Percentiles rank a stretch among this genome's conserved stretches.
These are phyloP conservation scores for Hordeum pubiflorum DNA, from an alignment of 202 grass and related monocot genomes.

Conservation along the genomic window DNA sequence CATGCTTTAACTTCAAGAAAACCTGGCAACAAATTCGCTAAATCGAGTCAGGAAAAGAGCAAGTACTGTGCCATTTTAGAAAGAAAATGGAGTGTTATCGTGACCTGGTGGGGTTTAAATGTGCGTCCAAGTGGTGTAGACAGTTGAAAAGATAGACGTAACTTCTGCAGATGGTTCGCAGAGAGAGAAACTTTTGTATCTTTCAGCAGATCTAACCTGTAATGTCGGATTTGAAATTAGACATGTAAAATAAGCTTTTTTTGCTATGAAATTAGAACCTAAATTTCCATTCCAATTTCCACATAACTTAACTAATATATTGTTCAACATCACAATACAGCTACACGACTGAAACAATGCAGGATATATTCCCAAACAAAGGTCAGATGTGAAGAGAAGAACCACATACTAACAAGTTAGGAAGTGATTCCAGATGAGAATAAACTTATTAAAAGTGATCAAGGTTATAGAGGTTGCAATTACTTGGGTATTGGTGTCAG, in stretches of 20 bases:
- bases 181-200: constrained; percentile 51
- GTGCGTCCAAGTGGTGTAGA: constrained; percentile 62
- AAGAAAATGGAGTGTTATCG: constrained; percentile 3
- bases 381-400: not conserved
- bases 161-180: constrained; percentile 89
- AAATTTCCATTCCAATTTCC: not conserved
- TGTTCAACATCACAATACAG: not conserved
- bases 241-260: not conserved
- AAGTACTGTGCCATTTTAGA: not conserved
- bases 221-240: constrained; percentile 7
- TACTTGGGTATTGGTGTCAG: not conserved
- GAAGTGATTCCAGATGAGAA: not conserved
- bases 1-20: constrained; percentile 84
- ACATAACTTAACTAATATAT: not conserved
- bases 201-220: constrained; percentile 83
- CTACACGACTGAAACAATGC: not conserved
- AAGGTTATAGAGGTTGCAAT: not conserved
- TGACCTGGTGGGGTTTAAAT: constrained; percentile 95
- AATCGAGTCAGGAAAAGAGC: constrained; percentile 22
- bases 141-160: constrained; percentile 73
- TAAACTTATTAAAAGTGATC: not conserved
- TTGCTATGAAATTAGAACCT: not conserved
- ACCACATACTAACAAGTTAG: not conserved
- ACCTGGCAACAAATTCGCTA: constrained; percentile 47
- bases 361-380: not conserved